These are phyloP conservation scores for Kuraishia borneana DNA, from an alignment of 805 yeast species.

Conservation along the genomic window DNA sequence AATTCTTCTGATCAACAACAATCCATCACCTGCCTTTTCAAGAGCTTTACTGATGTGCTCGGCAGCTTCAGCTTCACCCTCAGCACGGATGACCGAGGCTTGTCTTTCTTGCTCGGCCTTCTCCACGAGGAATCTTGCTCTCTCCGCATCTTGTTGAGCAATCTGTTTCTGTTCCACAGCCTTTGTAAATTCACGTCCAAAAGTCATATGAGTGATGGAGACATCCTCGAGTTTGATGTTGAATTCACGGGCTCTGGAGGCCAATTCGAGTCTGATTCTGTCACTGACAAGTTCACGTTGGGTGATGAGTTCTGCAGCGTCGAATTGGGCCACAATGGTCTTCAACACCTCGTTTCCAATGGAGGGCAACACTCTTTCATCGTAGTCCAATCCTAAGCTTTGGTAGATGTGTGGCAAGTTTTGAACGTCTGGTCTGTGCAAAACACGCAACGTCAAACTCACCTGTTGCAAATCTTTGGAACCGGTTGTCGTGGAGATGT, in stretches of 20 bases:
- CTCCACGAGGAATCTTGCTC: constrained; percentile 88
- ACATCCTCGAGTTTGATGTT: constrained; percentile 91
- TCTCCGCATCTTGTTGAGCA: constrained; percentile 98
- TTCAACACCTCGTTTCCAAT: constrained; percentile 88
- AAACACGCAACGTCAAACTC: constrained; percentile 80
- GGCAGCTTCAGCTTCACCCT: constrained; percentile 99
- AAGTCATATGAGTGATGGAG: constrained; percentile 94
- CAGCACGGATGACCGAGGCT: constrained; percentile 92
- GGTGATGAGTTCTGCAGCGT: constrained; percentile 93
- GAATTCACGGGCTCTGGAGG: constrained; percentile 77
- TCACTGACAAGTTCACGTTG: constrained; percentile 93
- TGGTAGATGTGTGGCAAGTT: constrained; percentile 83
- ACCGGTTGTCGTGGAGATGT: constrained; percentile 89
- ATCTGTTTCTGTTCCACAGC: constrained; percentile 98
- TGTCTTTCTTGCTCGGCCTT: constrained; percentile 96
- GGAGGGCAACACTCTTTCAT: constrained; percentile 86
- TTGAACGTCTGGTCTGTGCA: constrained; percentile 86
- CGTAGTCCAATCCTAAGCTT: constrained; percentile 86
- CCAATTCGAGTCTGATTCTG: constrained; percentile 77
- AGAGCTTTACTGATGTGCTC: constrained; percentile 89
- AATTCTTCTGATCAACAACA: constrained; percentile 83
- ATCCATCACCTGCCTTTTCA: constrained; percentile 91
- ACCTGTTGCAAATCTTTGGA: constrained; percentile 97
- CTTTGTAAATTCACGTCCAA: constrained; percentile 92
- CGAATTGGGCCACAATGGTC: constrained; percentile 86